These are phyloP conservation scores for Aphanomyces astaci DNA, from an alignment of 352 stramenopile genomes.

Conservation along the genomic window DNA sequence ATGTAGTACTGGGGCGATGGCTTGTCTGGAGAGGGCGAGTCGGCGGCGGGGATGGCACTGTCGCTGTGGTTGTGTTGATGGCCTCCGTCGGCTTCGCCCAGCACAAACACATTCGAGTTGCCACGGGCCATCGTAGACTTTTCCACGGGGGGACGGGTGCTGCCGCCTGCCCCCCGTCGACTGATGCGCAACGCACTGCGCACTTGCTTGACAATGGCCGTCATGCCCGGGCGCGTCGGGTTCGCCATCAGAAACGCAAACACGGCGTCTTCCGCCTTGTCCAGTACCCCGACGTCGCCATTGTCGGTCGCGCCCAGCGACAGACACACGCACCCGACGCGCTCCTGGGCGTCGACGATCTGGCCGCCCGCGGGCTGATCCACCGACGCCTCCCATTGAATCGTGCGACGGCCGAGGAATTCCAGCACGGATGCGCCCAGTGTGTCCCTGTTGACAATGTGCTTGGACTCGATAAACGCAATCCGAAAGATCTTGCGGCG, in stretches of 20 bases:
- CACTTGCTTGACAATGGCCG: constrained; percentile 73
- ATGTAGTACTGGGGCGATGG: constrained; percentile 68
- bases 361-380: constrained; percentile 66
- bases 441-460: constrained; percentile 77
- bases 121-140: constrained; percentile 36
- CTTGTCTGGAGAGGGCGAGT: constrained; percentile 4
- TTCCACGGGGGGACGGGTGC: constrained; percentile 30
- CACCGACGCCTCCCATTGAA: constrained; percentile 84
- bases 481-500: constrained; percentile 78
- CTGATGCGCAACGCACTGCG: constrained; percentile 44
- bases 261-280: constrained; percentile 70
- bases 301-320: constrained; percentile 64
- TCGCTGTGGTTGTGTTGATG: constrained; percentile 34
- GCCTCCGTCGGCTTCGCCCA: constrained; percentile 60
- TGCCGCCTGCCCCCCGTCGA: neutral
- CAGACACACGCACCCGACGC: constrained; percentile 79
- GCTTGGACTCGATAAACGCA: constrained; percentile 81
- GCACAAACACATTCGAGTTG: constrained; percentile 82
- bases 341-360: constrained; percentile 78
- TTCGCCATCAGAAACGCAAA: constrained; percentile 80
- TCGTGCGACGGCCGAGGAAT: constrained; percentile 72
- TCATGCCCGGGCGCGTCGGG: constrained; percentile 73
- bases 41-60: no score
- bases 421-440: constrained; percentile 59
- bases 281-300: constrained; percentile 54